Evolutionary conservation across 768 basidiomycete species (phyloP).

Genomic region (Tulasnella sp.): DNA sequence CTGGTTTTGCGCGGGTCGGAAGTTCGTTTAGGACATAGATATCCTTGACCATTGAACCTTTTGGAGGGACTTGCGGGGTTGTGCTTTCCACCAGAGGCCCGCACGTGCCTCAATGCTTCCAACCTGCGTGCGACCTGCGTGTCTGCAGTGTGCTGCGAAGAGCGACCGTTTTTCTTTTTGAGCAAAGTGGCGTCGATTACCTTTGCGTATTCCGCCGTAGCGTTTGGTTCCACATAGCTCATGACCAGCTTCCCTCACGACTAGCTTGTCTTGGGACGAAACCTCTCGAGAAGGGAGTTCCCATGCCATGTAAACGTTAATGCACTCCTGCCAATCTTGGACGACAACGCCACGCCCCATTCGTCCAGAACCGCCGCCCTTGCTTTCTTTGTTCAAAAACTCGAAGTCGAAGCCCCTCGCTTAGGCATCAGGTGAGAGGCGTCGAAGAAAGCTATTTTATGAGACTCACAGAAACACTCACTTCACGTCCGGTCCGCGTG

Average conservation of each 20-base stretch:
- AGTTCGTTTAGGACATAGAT: background rate
- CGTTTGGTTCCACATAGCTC: background rate
- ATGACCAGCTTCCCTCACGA: background rate
- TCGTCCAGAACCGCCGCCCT: background rate
- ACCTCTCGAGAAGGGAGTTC: background rate
- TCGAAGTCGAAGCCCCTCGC: slow-evolving; percentile 7
- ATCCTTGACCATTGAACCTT: background rate
- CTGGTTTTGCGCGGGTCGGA: background rate
- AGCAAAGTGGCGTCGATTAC: background rate
- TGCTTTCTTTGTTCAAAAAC: background rate
- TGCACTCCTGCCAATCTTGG: background rate
- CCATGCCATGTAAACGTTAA: background rate
- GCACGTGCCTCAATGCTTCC: background rate
- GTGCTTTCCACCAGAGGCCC: background rate
- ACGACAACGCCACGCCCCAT: slow-evolving; percentile 4
- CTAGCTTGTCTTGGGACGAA: background rate
- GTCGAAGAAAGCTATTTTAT: background rate
- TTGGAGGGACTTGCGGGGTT: background rate
- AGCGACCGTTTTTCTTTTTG: background rate
- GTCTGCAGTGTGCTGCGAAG: background rate
- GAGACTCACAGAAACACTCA: slow-evolving; percentile 1
- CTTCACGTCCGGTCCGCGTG: background rate
- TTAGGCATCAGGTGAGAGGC: background rate
- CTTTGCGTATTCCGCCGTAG: background rate
- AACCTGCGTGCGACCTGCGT: background rate